phyloP scores from a whole-genome alignment of 2,329 filamentous ascomycete genomes.

The Neonectria neomacrospora region DNA sequence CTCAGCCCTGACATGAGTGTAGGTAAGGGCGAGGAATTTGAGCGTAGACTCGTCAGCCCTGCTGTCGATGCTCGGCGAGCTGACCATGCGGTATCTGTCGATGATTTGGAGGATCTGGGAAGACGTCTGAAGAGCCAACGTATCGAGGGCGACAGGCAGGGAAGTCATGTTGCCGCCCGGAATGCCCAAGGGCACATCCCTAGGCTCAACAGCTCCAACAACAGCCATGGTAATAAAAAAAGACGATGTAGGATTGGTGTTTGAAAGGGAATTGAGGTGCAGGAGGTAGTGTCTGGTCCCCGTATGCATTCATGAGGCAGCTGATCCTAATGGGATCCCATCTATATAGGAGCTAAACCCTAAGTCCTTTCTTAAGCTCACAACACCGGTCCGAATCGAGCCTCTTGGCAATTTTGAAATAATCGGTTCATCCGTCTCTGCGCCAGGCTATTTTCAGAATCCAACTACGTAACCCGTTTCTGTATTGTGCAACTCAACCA shows the following conservation, averaged over 20 bases:
- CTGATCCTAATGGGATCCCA: slow-evolving; percentile 9
- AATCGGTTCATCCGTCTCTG: slow-evolving; percentile 1
- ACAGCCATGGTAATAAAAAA: slow-evolving; percentile 18
- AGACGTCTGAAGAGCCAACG: slow-evolving; percentile 46
- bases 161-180: slow-evolving; percentile 1
- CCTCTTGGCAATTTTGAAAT: not conserved
- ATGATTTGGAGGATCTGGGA: slow-evolving; percentile 54
- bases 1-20: slow-evolving; percentile 51
- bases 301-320: not conserved
- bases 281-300: not conserved
- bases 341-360: slow-evolving; percentile 11
- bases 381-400: not conserved
- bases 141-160: slow-evolving; percentile 37
- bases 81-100: slow-evolving; percentile 51
- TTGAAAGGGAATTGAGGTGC: not conserved
- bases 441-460: not conserved
- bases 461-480: not conserved
- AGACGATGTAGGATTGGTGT: not conserved
- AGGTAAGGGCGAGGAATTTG: slow-evolving; percentile 55
- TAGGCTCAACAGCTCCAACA: slow-evolving; percentile 14
- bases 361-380: not conserved
- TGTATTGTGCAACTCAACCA: not conserved
- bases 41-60: slow-evolving; percentile 49
- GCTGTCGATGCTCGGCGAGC: slow-evolving; percentile 27
- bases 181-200: slow-evolving; percentile 5